Percentiles rank a stretch among this genome's conserved stretches.
Evolutionary conservation across 306 rosid genomes (phyloP).

Genomic region (Vachellia pachyceras): DNA sequence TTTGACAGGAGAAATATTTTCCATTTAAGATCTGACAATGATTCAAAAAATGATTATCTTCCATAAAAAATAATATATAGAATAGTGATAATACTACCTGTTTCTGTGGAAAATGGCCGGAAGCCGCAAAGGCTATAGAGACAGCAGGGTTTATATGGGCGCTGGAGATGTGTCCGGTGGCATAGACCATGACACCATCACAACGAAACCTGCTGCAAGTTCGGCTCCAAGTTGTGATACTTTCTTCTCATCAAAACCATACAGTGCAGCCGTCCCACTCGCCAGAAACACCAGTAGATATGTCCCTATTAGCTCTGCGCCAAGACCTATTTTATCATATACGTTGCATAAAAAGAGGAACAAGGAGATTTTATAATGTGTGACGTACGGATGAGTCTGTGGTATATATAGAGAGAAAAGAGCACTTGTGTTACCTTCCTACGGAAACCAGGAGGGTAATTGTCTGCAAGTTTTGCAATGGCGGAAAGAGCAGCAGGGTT

Average conservation of each 20-base stretch:
- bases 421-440: slow-evolving; percentile 52
- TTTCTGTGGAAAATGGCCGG: slow-evolving; percentile 73
- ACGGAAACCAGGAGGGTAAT: slow-evolving; percentile 59
- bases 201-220: slow-evolving; percentile 70
- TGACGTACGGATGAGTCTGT: neutral
- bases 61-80: no score
- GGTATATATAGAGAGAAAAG: neutral
- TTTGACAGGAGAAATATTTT: no score
- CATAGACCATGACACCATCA: slow-evolving; percentile 77
- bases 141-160: slow-evolving; percentile 93
- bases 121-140: slow-evolving; percentile 73
- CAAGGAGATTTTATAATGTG: neutral
- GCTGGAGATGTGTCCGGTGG: slow-evolving; percentile 84
- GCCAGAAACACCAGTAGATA: slow-evolving; percentile 75
- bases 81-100: slow-evolving; percentile 48
- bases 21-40: no score
- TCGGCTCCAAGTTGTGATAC: slow-evolving; percentile 74
- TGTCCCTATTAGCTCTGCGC: slow-evolving; percentile 79
- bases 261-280: slow-evolving; percentile 71
- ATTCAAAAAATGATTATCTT: no score
- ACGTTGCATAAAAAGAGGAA: neutral
- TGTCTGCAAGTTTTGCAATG: slow-evolving; percentile 24
- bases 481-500: slow-evolving; percentile 20
- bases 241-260: slow-evolving; percentile 46
- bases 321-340: slow-evolving; percentile 49